phyloP scores from a whole-genome alignment of 169 alveolate species.

The Cryptosporidium ryanae region DNA sequence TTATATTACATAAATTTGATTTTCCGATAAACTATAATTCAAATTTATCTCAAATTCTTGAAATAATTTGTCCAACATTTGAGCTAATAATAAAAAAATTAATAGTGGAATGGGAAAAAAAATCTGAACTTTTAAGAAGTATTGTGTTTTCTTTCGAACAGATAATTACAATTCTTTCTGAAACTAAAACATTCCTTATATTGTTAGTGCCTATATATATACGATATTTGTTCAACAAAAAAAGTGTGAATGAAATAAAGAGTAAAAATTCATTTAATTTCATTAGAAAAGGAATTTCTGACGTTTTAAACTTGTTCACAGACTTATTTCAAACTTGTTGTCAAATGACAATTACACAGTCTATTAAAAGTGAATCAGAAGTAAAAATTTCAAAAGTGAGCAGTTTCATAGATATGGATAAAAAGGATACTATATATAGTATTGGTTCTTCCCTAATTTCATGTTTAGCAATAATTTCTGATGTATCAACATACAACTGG shows the following conservation, averaged over 20 bases:
- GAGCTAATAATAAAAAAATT: constrained; percentile 55
- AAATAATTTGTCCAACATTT: constrained; percentile 62
- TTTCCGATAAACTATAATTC: constrained; percentile 27
- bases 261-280: constrained; percentile 19
- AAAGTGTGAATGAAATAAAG: not conserved
- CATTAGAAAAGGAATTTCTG: constrained; percentile 11
- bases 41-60: constrained; percentile 13
- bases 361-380: not conserved
- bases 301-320: constrained; percentile 1
- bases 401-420: constrained; percentile 1
- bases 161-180: constrained; percentile 17
- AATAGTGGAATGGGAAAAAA: constrained; percentile 53
- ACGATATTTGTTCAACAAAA: constrained; percentile 15
- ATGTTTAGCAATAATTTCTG: constrained; percentile 41
- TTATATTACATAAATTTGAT: constrained; percentile 43
- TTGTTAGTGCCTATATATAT: constrained; percentile 28
- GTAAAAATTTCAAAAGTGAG: not conserved
- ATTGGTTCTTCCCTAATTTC: constrained; percentile 35
- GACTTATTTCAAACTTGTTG: constrained; percentile 16
- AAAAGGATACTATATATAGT: constrained; percentile 20
- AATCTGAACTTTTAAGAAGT: not conserved
- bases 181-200: constrained; percentile 18
- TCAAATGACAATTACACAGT: constrained; percentile 53
- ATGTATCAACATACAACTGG: constrained; percentile 64
- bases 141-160: constrained; percentile 15